phyloP scores from a whole-genome alignment of 345 rosid species.

The Triadica sebifera region DNA sequence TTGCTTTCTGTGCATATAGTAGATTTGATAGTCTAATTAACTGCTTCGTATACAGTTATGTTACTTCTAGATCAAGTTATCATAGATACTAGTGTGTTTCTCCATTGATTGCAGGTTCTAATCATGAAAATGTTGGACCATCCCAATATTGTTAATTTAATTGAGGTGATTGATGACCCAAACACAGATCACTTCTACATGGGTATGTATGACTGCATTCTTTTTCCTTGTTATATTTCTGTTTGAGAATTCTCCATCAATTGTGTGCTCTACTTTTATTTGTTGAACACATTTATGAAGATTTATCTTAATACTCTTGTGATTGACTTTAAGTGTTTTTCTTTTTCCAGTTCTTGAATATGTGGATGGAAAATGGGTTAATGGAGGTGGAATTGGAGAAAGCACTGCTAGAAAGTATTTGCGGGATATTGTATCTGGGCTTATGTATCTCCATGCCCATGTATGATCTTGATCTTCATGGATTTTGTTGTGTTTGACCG shows the following conservation, averaged over 20 bases:
- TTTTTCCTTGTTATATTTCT: neutral
- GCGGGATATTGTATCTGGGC: constrained; percentile 81
- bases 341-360: constrained; percentile 82
- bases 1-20: constrained; percentile 2
- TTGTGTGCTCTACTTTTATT: neutral
- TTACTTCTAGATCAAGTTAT: neutral
- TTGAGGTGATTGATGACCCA: constrained; percentile 99
- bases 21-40: neutral
- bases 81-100: neutral
- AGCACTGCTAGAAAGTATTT: constrained; percentile 78
- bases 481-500: neutral
- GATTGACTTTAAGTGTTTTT: constrained; percentile 12
- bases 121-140: constrained; percentile 95
- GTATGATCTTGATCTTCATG: constrained; percentile 43
- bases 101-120: constrained; percentile 50
- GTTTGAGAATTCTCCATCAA: neutral
- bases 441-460: constrained; percentile 92
- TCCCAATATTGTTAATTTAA: constrained; percentile 94
- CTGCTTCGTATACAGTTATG: neutral
- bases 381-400: constrained; percentile 70
- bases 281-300: neutral
- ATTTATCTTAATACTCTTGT: constrained; percentile 6
- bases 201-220: constrained; percentile 49
- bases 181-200: constrained; percentile 93
- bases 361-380: constrained; percentile 80